These are phyloP conservation scores for Candida sp. DNA, from an alignment of 1,139 yeast genomes.

Conservation along the genomic window DNA sequence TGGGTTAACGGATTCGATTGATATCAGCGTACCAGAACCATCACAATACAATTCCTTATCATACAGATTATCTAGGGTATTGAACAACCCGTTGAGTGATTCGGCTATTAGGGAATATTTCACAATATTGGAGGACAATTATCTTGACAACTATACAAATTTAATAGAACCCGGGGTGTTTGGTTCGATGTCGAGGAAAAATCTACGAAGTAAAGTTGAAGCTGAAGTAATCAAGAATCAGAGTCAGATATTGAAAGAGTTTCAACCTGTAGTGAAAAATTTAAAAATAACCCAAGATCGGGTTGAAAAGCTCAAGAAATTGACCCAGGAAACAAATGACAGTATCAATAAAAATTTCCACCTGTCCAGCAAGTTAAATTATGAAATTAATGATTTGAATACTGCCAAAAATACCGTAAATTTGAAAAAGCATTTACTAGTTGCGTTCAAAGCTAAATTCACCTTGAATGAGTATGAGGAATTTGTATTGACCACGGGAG, in stretches of 20 bases:
- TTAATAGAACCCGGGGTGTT: constrained; percentile 51
- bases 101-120: constrained; percentile 47
- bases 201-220: constrained; percentile 67
- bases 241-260: constrained; percentile 55
- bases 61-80: constrained; percentile 46
- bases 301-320: constrained; percentile 36
- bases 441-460: constrained; percentile 60
- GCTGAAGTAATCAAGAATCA: constrained; percentile 67
- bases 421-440: constrained; percentile 53
- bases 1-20: background rate
- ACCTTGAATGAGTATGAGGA: constrained; percentile 74
- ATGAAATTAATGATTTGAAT: constrained; percentile 38
- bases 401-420: constrained; percentile 38
- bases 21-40: background rate
- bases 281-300: constrained; percentile 41
- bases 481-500: constrained; percentile 42
- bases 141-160: constrained; percentile 19
- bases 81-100: constrained; percentile 49
- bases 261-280: constrained; percentile 51
- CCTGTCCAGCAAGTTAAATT: constrained; percentile 22
- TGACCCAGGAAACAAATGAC: constrained; percentile 29
- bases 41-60: constrained; percentile 26
- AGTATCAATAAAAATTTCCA: constrained; percentile 27
- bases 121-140: constrained; percentile 40
- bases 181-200: constrained; percentile 58